Base-by-base conservation (phyloP, 1,284 basidiomycete species). In the Moesziomyces sp. region DNA sequence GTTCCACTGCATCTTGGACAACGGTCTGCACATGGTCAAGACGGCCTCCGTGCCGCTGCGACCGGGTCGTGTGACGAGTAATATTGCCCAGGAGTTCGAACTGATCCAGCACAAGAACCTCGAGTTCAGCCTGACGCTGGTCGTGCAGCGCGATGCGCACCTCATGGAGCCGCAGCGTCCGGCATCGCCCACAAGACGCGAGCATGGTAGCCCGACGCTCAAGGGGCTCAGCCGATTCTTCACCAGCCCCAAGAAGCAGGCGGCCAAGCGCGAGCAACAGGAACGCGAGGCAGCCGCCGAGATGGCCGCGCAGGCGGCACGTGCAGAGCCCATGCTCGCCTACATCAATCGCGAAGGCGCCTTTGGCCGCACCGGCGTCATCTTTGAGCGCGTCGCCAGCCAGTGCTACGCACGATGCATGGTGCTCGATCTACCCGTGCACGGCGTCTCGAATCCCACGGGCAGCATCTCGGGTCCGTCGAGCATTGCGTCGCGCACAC, bases 11-110 rank as follows among this genome's bases (percentile, higher is more conserved):
- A 94, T 93, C 0, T 87, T 99, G 63, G 96, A 97, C 86, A 98
- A 98, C 78, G 94, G 95, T 9, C 94, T 97, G 61, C 94, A 98
- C 85, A 95, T 92, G 75, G 96, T 99, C 58, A 93, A 93, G 5
- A 97, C 95, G 0, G 94, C 93, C 0, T 92, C 93, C 77, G 88
- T 88, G 45, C 86, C 86, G 11, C 86, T 97, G 3, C 86, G 85
- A 34, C 85, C 87, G 42, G 89, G 91, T 28, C 48, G 56, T 40
- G 89, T 52, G 5, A 42, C 54, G 18, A 89, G 89, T 57, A 87
- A 87, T 21, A 92, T 98, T 70, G 91, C 92, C 52, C 93, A 96
- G 84, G 94, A 97, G 84, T 98, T 97, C 78, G 94, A 97, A 79
- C 68, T 84, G 62, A 73, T 84, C 53, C 77, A 84, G 67, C 82